Evolutionary conservation across 805 yeast species (phyloP).

Genomic region (Danielia reshetovae): DNA sequence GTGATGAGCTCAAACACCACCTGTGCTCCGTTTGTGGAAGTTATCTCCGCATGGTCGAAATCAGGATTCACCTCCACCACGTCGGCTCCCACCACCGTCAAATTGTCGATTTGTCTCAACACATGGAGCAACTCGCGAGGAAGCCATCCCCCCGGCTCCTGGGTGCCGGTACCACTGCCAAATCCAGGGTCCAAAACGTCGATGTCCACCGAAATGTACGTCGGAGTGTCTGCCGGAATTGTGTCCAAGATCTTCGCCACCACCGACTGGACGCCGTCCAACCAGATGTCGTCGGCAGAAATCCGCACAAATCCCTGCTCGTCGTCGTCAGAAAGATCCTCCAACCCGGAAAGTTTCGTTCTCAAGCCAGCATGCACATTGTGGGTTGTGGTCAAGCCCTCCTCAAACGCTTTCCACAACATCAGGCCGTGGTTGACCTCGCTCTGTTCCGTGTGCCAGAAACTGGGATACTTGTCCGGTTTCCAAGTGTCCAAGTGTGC

Average conservation of each 20-base stretch:
- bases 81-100: constrained; percentile 53
- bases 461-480: constrained; percentile 65
- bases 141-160: constrained; percentile 56
- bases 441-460: constrained; percentile 53
- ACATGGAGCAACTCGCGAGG: constrained; percentile 52
- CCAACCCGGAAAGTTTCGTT: constrained; percentile 63
- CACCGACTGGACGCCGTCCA: constrained; percentile 58
- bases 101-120: constrained; percentile 40
- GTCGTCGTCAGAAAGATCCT: constrained; percentile 59
- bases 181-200: constrained; percentile 59
- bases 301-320: constrained; percentile 66
- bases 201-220: constrained; percentile 75
- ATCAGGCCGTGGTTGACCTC: constrained; percentile 80
- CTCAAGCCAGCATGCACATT: constrained; percentile 77
- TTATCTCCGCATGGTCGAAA: constrained; percentile 61
- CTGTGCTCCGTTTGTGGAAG: constrained; percentile 68
- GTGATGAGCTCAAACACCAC: constrained; percentile 68
- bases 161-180: constrained; percentile 57
- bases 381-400: constrained; percentile 55
- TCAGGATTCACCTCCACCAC: constrained; percentile 61
- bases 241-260: constrained; percentile 47
- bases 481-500: constrained; percentile 84
- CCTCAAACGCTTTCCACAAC: constrained; percentile 77
- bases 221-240: constrained; percentile 63
- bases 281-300: constrained; percentile 70